Base-by-base conservation (phyloP, 1,284 basidiomycete species). In the Xerocomus minutiporus region DNA sequence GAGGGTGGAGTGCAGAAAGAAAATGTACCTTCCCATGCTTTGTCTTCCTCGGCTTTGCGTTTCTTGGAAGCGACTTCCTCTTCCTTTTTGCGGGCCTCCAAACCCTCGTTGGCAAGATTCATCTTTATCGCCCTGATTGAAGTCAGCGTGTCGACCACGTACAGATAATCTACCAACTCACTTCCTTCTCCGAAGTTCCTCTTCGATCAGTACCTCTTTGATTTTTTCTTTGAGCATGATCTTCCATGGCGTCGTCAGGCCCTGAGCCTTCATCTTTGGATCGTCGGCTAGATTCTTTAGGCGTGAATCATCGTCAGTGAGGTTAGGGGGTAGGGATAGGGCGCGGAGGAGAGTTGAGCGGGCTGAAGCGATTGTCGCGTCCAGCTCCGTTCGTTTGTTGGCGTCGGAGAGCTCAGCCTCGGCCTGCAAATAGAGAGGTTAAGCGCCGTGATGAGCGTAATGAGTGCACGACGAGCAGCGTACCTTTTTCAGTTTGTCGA, bases 401-500 rank as follows among this genome's bases (percentile, higher is more conserved):
- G 84, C 75, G 55, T 91, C 87, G 20, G 82, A 83, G 2, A 92
- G 75, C 59, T 91, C 89, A 31, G 81, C 83, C 68, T 91, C 88
- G 23, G 89, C 89, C 88, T 91, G 59, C 9, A 25, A 39, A 50
- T 3, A 5, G 17, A 53, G 12, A 36, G 54, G 31, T 20, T 46
- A 9, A 47, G 46, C 26, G 38, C 13, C 17, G 13, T 36, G 25
- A 15, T 23, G 6, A 35, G 17, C 12, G 6, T 0, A 46, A 20
- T 5, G n/a, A 36, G 39, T 12, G 9, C 2, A n/a, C 5, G 43
- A 42, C 15, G 46, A 28, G 34, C 44, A n/a, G 58, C 70, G 9
- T 49, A 86, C 88, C 80, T 92, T 91, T 75, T 92, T 92, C 43
- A 92, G 74, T 26, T 89, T 66, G 68, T 92, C 88, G 64, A 92